Evolutionary conservation across 352 stramenopile genomes (phyloP).

Genomic region (Globisporangium apiculatum): DNA sequence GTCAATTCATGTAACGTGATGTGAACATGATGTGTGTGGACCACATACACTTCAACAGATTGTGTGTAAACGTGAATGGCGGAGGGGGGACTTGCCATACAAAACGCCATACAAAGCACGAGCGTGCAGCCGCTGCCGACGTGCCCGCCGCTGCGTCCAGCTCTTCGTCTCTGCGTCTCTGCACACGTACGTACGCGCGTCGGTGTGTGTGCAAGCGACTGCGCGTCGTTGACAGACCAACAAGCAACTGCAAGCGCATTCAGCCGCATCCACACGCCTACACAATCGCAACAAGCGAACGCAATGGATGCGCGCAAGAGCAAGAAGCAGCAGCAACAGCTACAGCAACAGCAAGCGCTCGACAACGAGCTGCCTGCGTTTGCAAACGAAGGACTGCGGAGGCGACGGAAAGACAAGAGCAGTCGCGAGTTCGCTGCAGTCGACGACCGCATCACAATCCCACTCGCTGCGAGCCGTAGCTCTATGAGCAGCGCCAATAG

Average conservation of each 20-base stretch:
- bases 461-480: constrained; percentile 15
- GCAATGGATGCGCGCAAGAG: not conserved
- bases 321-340: constrained; percentile 3
- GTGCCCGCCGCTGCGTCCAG: constrained; percentile 4
- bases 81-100: not conserved
- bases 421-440: constrained; percentile 36
- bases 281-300: not conserved
- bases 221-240: not conserved
- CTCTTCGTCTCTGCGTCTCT: constrained; percentile 1
- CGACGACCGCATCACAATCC: constrained; percentile 68
- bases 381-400: constrained; percentile 9
- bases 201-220: not conserved
- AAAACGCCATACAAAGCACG: constrained; percentile 2
- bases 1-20: not conserved
- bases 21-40: too few species aligned
- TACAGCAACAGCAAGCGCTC: not conserved
- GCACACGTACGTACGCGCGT: not conserved
- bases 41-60: too few species aligned
- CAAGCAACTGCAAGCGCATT: not conserved
- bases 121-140: not conserved
- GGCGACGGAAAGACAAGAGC: constrained; percentile 6
- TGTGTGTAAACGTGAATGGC: too few species aligned
- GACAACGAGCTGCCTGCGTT: not conserved
- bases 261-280: not conserved
- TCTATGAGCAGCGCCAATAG: not conserved